These are phyloP conservation scores for Geotrichum ghanense DNA, from an alignment of 805 yeast species.

Conservation along the genomic window DNA sequence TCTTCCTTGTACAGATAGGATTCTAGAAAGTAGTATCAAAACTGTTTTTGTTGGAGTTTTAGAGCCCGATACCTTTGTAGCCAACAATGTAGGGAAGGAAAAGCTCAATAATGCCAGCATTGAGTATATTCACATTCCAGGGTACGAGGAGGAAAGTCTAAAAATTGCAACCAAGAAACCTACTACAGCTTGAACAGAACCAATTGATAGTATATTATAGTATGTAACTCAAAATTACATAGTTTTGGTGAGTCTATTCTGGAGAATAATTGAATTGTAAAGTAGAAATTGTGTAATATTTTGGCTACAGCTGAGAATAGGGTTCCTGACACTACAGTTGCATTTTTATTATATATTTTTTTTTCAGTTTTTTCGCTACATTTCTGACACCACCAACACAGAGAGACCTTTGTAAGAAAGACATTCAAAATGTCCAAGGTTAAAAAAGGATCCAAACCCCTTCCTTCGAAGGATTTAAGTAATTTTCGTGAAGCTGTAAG, in stretches of 20 bases:
- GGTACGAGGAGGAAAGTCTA: conserved; percentile 62
- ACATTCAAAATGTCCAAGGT: neutral
- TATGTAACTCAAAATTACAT: no score
- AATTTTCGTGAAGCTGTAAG: conserved; percentile 73
- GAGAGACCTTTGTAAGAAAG: no score
- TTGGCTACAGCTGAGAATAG: neutral
- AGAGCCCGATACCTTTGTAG: conserved; percentile 86
- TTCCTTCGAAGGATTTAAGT: conserved; percentile 52
- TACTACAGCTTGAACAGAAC: neutral
- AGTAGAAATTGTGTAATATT: no score
- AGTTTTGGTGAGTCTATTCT: neutral
- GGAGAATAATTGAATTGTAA: no score
- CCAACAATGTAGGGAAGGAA: conserved; percentile 52
- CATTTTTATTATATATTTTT: neutral
- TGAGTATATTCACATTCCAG: conserved; percentile 70
- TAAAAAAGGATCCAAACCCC: conserved; percentile 7
- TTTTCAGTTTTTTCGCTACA: no score
- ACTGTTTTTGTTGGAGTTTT: conserved; percentile 84
- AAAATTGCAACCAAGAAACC: conserved; percentile 69
- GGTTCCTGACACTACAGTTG: neutral
- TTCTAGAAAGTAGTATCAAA: conserved; percentile 44
- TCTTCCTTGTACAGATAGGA: conserved; percentile 74
- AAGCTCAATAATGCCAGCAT: conserved; percentile 47
- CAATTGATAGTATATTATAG: no score
- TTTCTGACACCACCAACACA: neutral